phyloP scores from a whole-genome alignment of 1,139 yeast genomes.

The Debaryomyces coudertii region DNA sequence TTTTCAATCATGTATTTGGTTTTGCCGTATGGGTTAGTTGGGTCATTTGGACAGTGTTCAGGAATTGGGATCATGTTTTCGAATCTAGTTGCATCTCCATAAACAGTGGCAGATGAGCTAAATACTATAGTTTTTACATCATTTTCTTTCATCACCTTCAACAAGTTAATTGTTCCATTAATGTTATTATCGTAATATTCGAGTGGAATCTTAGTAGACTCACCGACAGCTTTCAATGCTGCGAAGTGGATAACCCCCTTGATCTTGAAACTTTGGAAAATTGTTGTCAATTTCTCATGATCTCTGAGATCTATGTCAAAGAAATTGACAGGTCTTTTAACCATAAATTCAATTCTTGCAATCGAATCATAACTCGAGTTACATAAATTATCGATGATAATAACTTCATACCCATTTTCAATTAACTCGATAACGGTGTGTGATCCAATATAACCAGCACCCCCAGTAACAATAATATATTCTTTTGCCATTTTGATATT shows the following conservation, averaged over 20 bases:
- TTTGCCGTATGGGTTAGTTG: constrained; percentile 77
- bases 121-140: constrained; percentile 66
- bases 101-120: constrained; percentile 82
- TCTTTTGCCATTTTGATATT: constrained; percentile 16
- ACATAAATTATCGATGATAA: constrained; percentile 69
- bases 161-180: constrained; percentile 62
- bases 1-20: constrained; percentile 71
- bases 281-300: constrained; percentile 45
- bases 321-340: constrained; percentile 54
- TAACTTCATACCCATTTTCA: constrained; percentile 66
- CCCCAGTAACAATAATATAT: constrained; percentile 77
- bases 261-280: constrained; percentile 55
- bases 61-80: constrained; percentile 79
- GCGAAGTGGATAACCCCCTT: constrained; percentile 78
- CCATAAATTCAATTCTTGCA: constrained; percentile 63
- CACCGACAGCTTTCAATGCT: constrained; percentile 87
- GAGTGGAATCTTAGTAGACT: constrained; percentile 73
- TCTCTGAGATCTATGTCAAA: constrained; percentile 63
- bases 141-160: constrained; percentile 53
- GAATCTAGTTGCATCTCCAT: constrained; percentile 80
- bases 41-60: constrained; percentile 75
- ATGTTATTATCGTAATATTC: constrained; percentile 73
- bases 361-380: constrained; percentile 74
- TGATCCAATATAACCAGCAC: constrained; percentile 87
- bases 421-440: constrained; percentile 74